Conservation (phyloP, 176 grass and related monocot species). For the Aegilops tauschii region DNA sequence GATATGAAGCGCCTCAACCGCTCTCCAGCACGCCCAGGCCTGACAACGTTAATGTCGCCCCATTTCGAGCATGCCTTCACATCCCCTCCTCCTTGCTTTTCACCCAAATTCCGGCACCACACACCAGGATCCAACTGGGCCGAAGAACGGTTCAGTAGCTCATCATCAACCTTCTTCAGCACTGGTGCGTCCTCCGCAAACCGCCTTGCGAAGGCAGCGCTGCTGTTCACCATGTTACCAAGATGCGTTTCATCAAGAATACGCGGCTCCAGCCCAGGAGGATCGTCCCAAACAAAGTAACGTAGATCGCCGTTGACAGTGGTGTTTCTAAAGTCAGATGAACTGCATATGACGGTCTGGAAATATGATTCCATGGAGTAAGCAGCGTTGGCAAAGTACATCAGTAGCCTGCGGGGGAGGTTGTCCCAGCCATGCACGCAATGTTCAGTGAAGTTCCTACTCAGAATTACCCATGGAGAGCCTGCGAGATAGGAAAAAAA, state of each 20-base stretch:
- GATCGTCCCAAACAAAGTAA: constrained; percentile 68
- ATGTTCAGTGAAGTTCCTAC: constrained; percentile 64
- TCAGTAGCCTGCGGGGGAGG: constrained; percentile 63
- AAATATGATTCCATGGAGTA: constrained; percentile 79
- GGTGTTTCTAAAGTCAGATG: constrained; percentile 53
- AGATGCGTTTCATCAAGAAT: constrained; percentile 49
- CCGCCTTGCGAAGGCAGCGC: constrained; percentile 61
- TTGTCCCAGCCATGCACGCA: constrained; percentile 64
- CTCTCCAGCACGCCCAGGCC: constrained; percentile 34
- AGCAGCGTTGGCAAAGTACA: constrained; percentile 67
- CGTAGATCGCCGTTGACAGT: constrained; percentile 53
- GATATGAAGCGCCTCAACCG: constrained; percentile 39
- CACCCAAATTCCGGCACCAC: constrained; percentile 20
- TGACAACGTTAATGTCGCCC: constrained; percentile 36
- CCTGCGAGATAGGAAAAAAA: constrained; percentile 32
- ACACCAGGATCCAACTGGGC: background rate
- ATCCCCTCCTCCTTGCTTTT: background rate
- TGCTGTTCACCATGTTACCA: constrained; percentile 48
- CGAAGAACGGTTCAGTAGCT: constrained; percentile 40
- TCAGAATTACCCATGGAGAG: constrained; percentile 86
- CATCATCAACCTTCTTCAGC: constrained; percentile 52
- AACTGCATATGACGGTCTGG: constrained; percentile 79
- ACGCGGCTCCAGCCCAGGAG: constrained; percentile 61
- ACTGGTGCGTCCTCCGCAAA: constrained; percentile 52
- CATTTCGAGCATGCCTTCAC: constrained; percentile 27